Percentiles rank a stretch among this genome's conserved stretches.
These are phyloP conservation scores for Backusella mclennaniae DNA, from an alignment of 192 early-diverging fungal species.

Conservation along the genomic window DNA sequence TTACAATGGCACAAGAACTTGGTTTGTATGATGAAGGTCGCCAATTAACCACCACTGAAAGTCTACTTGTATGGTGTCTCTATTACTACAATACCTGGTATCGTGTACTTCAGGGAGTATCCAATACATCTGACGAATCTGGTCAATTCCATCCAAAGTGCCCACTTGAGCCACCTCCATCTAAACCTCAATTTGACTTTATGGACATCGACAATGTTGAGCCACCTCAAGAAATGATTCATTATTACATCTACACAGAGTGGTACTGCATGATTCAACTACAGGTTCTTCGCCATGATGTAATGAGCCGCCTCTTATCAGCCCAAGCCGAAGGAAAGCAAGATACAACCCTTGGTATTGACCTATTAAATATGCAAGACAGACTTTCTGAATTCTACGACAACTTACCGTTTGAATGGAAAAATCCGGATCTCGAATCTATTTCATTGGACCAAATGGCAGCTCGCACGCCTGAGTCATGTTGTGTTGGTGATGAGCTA, in stretches of 20 bases:
- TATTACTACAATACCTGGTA: conserved; percentile 43
- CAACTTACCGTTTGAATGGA: conserved; percentile 15
- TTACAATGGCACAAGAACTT: conserved; percentile 39
- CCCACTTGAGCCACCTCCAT: conserved; percentile 6
- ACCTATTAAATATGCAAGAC: conserved; percentile 21
- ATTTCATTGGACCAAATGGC: conserved; percentile 1
- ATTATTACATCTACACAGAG: conserved; percentile 26
- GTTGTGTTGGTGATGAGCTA: background rate
- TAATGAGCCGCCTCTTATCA: conserved; percentile 27
- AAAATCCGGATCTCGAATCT: conserved; percentile 10
- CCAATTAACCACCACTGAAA: conserved; percentile 21
- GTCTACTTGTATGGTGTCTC: conserved; percentile 36
- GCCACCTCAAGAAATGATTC: conserved; percentile 13
- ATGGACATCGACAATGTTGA: background rate
- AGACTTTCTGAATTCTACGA: conserved; percentile 6
- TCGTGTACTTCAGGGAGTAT: conserved; percentile 31
- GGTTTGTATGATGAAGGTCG: conserved; percentile 30
- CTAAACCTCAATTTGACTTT: conserved; percentile 1
- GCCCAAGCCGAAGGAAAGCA: conserved; percentile 8
- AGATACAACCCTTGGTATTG: conserved; percentile 20
- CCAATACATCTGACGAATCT: background rate
- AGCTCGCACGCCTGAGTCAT: background rate
- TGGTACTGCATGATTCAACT: conserved; percentile 37
- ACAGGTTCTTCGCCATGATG: conserved; percentile 30
- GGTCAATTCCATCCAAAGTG: conserved; percentile 17